Evolutionary conservation across 805 yeast genomes (phyloP), one percentile per base, ranked within the genome.

Genomic region (Yarrowia sp.): DNA sequence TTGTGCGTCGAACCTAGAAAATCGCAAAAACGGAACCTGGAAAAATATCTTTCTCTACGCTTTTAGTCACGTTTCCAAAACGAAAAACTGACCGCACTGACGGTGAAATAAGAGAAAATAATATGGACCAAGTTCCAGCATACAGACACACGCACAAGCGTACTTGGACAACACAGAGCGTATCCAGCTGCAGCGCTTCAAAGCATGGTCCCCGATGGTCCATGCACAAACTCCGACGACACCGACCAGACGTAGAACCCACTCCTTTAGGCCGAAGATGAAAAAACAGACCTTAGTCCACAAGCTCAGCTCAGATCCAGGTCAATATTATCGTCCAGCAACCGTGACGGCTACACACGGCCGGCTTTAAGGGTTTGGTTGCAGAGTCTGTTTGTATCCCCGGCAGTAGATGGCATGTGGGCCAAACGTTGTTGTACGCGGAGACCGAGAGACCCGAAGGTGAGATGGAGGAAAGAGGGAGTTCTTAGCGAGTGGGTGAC

Each of bases 1-100:
- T 22, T 48, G 55, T 48, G 55, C 55, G 55, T 48, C 55, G 33
- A 48, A 48, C 55, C 55, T 48, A 48, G 55, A 48, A 48, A 48
- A 48, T 48, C 55, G 31, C 55, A 48, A 48, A 48, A 48, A n/a
- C 51, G 14, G 53, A n/a, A n/a, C n/a, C n/a, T 10, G 36, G 51
- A 10, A 48, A 35, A 48, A 48, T 48, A 35, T 7, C 33, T 33
- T 39, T 11, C 18, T 11, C 41, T 17, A 33, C 55, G 41, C 28
- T 33, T 47, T 48, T 48, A 48, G 55, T 48, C 55, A 48, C 31
- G 15, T 48, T 47, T 22, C 22, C 6, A 48, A 47, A 47, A n/a
- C 22, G 28, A 15, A 47, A 47, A 47, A 31, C 13, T n/a, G n/a
- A n/a, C n/a, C n/a, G n/a, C n/a, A n/a, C n/a, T n/a, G n/a, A n/a